These are phyloP conservation scores for Colletotrichum higginsianum DNA, from an alignment of 2,329 filamentous ascomycete genomes.

Conservation along the genomic window DNA sequence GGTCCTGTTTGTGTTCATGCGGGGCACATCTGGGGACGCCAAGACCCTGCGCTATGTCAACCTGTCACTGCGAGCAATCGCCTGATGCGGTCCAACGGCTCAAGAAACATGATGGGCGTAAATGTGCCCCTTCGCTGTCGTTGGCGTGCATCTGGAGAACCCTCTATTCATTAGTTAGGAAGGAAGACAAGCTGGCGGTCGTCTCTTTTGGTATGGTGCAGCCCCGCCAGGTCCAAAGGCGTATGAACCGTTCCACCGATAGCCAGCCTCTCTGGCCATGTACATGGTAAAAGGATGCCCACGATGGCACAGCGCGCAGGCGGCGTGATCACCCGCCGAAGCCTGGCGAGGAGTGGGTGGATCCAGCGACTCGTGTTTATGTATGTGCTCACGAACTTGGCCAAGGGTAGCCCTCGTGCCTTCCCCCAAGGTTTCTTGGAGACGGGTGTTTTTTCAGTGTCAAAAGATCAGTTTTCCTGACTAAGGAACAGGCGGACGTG, in stretches of 20 bases:
- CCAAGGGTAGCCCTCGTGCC: slow-evolving; percentile 4
- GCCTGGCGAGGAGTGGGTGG: slow-evolving; percentile 24
- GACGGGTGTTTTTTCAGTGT: background rate
- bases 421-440: background rate
- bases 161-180: background rate
- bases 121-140: background rate
- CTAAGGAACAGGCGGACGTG: background rate
- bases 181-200: too few relatives aligned
- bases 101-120: background rate
- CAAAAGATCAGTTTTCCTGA: background rate
- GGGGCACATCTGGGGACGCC: slow-evolving; percentile 34
- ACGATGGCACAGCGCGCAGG: slow-evolving; percentile 28
- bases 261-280: slow-evolving; percentile 18
- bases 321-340: slow-evolving; percentile 35
- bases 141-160: background rate
- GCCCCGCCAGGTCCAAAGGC: background rate
- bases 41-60: slow-evolving; percentile 39
- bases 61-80: background rate
- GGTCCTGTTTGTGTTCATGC: slow-evolving; percentile 27
- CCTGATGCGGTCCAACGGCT: background rate
- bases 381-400: slow-evolving; percentile 11
- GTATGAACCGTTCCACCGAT: background rate
- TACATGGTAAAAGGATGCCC: slow-evolving; percentile 3
- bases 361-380: slow-evolving; percentile 29
- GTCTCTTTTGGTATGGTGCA: background rate